Evolutionary conservation across 345 rosid genomes (phyloP).

Genomic region (Eucalyptus viminalis): DNA sequence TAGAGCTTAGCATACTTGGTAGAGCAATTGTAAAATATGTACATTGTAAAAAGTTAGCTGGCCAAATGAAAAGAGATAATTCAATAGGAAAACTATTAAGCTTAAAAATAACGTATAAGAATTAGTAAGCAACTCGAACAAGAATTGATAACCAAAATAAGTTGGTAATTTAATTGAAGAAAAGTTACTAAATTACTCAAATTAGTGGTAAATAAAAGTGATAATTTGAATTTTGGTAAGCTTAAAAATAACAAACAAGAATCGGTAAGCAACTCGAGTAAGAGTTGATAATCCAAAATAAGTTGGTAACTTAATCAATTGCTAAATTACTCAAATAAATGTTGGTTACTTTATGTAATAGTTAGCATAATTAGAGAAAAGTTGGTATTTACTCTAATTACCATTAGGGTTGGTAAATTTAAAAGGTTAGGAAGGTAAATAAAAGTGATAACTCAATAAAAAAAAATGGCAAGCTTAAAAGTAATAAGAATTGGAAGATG

Average conservation of each 20-base stretch:
- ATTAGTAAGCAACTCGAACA: neutral
- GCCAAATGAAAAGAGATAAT: neutral
- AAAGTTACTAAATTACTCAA: too few species aligned
- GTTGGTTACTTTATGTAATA: neutral
- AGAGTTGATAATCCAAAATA: neutral
- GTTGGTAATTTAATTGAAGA: too few species aligned
- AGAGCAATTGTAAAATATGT: neutral
- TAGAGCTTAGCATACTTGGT: neutral
- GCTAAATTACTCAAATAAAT: neutral
- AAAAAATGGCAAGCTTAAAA: neutral
- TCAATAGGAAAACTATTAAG: neutral
- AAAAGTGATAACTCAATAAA: neutral
- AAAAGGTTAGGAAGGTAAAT: neutral
- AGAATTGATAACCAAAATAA: neutral
- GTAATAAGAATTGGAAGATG: neutral
- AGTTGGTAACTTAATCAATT: neutral
- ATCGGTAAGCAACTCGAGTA: neutral
- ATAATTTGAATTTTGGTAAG: fast-evolving
- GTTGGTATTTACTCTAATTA: neutral
- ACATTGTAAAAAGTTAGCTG: neutral
- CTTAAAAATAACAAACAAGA: neutral
- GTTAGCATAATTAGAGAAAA: neutral
- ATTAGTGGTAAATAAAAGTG: neutral
- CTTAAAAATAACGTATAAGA: neutral
- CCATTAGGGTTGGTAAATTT: neutral